Evolutionary conservation across 192 early-diverging fungal species (phyloP).

Genomic region (Coemansia sp.): DNA sequence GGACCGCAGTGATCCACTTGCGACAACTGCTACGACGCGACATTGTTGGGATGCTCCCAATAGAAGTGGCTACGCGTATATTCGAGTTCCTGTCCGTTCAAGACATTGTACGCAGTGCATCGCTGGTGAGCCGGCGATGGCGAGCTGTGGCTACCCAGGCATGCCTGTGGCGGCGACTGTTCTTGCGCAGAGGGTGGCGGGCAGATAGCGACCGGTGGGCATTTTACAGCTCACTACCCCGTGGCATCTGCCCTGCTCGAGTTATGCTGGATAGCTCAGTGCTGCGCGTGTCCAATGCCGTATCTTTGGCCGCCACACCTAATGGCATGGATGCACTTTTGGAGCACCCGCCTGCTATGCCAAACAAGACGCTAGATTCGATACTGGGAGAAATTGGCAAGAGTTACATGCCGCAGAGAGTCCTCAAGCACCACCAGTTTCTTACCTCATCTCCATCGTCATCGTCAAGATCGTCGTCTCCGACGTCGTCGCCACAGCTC

Average conservation of each 20-base stretch:
- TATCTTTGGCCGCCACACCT: neutral
- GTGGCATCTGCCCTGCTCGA: conserved; percentile 5
- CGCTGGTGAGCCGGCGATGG: conserved; percentile 41
- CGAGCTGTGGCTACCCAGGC: conserved; percentile 26
- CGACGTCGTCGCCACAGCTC: conserved; percentile 4
- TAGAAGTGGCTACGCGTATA: conserved; percentile 36
- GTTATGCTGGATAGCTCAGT: conserved; percentile 20
- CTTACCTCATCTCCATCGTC: neutral
- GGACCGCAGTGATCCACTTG: conserved; percentile 21
- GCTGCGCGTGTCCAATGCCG: conserved; percentile 16
- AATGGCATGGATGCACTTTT: neutral
- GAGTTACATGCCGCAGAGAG: neutral
- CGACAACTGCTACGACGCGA: conserved; percentile 39
- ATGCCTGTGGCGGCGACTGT: conserved; percentile 38
- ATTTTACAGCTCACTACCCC: conserved; percentile 25
- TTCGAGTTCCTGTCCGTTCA: conserved; percentile 23
- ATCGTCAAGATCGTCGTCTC: neutral
- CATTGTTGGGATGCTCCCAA: conserved; percentile 42
- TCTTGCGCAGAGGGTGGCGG: conserved; percentile 26
- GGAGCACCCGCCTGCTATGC: neutral
- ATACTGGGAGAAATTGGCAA: conserved; percentile 3
- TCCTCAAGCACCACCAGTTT: neutral
- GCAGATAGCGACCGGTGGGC: conserved; percentile 34
- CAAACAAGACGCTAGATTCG: conserved; percentile 8
- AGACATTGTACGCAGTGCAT: conserved; percentile 25